Evolutionary conservation across 2,329 filamentous ascomycete genomes (phyloP), one percentile per base, ranked within the genome.

Genomic region (Cercospora zeae-maydis): DNA sequence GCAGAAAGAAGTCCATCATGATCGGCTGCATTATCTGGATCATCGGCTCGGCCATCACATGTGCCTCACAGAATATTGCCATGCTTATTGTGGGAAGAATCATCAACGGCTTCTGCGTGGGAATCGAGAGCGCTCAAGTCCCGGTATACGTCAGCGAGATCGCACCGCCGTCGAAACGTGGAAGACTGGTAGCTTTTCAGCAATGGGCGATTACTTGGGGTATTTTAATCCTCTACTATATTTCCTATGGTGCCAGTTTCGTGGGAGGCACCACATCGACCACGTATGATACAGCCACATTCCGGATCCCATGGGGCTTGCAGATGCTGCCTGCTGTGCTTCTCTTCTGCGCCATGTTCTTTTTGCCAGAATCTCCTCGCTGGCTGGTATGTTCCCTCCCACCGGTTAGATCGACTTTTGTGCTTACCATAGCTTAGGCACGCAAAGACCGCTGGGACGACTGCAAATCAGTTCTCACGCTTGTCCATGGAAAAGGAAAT

Each of bases 141-240:
- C 86, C 87, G 4, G 86, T 89, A 24, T 90, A 89, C 71, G 83
- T 89, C 16, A 83, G 86, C 24, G 88, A 90, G 72, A 80, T 90
- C 27, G 84, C 87, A n/a, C 83, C 84, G 47, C 81, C 82, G 1
- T 75, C 75, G 37, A 80, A 79, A 69, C 83, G 88, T 64, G 88
- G 88, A 13, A 82, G 86, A 52, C 80, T 92, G 34, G 87, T 92
- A 14, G 86, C 88, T 59, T 83, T 85, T 45, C 88, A 92, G 74
- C 89, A 92, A 74, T 88, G 88, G 80, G 87, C 88, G 24, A 91
- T 92, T 64, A 89, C 89, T 75, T 88, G 88, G 85, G 63, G 67
- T 16, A 65, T 66, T 21, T 51, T 67, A 51, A 66, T 66, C 30
- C 64, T 65, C 49, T 66, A 65, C 63, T 66, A 72, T 71, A 84